These are phyloP conservation scores for Paramecium biaurelia DNA, from an alignment of 73 alveolate species.

Conservation along the genomic window DNA sequence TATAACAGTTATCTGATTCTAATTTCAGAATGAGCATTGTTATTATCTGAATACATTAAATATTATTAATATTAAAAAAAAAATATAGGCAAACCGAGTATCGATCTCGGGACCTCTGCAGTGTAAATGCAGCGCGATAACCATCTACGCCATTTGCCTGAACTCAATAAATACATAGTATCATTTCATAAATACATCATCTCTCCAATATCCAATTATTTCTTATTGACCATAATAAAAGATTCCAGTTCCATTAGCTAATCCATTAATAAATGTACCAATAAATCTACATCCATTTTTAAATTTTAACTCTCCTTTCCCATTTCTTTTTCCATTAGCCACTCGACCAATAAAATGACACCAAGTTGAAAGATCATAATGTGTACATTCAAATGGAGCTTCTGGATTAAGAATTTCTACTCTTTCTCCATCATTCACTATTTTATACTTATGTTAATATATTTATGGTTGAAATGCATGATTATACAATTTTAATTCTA, in stretches of 20 bases:
- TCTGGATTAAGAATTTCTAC: background rate
- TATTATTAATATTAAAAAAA: background rate
- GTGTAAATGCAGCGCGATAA: conserved; percentile 69
- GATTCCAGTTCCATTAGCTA: background rate
- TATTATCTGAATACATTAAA: background rate
- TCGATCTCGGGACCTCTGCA: conserved; percentile 68
- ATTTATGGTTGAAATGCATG: background rate
- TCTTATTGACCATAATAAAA: background rate
- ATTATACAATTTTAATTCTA: background rate
- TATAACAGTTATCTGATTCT: conserved; percentile 48
- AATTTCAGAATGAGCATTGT: background rate
- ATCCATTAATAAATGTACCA: background rate
- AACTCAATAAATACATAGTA: background rate
- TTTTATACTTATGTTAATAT: background rate
- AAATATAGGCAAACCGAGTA: conserved; percentile 62
- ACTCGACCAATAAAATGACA: background rate
- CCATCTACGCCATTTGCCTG: conserved; percentile 63
- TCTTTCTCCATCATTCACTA: background rate
- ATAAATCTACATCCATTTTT: background rate
- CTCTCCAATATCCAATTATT: background rate
- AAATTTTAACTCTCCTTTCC: background rate
- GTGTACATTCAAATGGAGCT: background rate
- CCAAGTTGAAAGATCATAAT: conserved; percentile 22
- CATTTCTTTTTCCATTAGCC: background rate
- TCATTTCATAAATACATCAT: conserved; percentile 12